Evolutionary conservation across 257 asterid species (phyloP).

Genomic region (Nicotiana tabacum): DNA sequence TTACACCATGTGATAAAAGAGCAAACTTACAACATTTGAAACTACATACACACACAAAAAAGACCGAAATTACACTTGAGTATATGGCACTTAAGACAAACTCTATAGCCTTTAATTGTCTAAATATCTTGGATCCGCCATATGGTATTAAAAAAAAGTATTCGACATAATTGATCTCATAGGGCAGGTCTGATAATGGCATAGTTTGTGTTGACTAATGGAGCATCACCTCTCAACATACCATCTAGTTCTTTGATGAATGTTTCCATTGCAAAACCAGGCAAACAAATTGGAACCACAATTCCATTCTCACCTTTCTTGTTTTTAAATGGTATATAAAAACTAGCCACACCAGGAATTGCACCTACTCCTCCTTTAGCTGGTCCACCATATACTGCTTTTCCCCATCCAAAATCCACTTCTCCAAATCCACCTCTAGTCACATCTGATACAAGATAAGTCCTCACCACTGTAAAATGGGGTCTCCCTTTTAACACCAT

Average conservation of each 20-base stretch:
- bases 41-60: not conserved
- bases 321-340: conserved; percentile 35
- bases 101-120: not conserved
- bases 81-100: not conserved
- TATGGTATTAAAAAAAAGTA: not conserved
- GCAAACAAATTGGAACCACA: conserved; percentile 48
- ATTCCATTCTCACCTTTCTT: conserved; percentile 49
- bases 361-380: conserved; percentile 55
- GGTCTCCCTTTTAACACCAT: conserved; percentile 34
- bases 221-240: conserved; percentile 26
- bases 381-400: conserved; percentile 45
- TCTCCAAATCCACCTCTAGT: conserved; percentile 39
- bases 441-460: conserved; percentile 44
- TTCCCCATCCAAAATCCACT: conserved; percentile 71
- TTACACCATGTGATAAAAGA: not conserved
- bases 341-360: conserved; percentile 46
- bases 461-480: conserved; percentile 26
- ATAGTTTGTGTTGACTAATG: not conserved
- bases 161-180: not conserved
- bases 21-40: not conserved
- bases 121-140: not conserved
- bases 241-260: conserved; percentile 37
- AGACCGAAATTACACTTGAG: not conserved
- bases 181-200: conserved; percentile 29
- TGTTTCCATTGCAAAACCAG: conserved; percentile 46